Conservation (phyloP, 2,329 filamentous ascomycete genomes). For the Colletotrichum sp. region DNA sequence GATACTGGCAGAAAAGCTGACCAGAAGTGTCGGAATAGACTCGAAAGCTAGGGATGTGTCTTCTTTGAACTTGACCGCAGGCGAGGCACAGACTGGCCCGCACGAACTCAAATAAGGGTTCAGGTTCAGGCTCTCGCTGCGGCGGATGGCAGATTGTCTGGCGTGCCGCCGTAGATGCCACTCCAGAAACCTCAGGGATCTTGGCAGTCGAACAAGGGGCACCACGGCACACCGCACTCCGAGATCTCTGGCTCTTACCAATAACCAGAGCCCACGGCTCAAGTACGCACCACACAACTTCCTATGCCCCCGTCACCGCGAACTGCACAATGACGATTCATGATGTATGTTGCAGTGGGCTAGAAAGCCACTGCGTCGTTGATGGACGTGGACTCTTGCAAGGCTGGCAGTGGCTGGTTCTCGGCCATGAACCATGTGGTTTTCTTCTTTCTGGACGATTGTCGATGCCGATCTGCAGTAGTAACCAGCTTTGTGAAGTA, state of each 20-base stretch:
- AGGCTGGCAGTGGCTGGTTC: not conserved
- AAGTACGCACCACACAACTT: not conserved
- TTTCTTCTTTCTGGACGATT: not conserved
- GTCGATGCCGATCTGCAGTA: not conserved
- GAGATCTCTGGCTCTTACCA: not conserved
- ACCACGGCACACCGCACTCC: not conserved
- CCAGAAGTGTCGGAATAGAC: not conserved
- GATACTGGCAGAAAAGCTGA: not conserved
- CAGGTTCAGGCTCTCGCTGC: not conserved
- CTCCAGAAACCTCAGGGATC: not conserved
- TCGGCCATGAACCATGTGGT: not conserved
- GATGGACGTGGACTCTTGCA: not conserved
- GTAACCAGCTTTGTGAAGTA: not conserved
- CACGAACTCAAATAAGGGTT: not conserved
- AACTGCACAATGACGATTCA: constrained; percentile 11
- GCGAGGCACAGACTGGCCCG: not conserved
- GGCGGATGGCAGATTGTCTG: not conserved
- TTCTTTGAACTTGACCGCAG: not conserved
- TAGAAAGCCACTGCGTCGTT: not conserved
- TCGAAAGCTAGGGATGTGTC: not conserved
- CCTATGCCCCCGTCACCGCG: not conserved
- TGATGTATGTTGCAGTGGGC: constrained; percentile 5
- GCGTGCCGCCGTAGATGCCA: not conserved
- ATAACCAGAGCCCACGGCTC: not conserved
- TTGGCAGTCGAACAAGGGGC: not conserved